Percentiles rank a stretch among this genome's conserved stretches.
Evolutionary conservation across 2,329 filamentous ascomycete species (phyloP).

Genomic region (Phialophora verrucosa): DNA sequence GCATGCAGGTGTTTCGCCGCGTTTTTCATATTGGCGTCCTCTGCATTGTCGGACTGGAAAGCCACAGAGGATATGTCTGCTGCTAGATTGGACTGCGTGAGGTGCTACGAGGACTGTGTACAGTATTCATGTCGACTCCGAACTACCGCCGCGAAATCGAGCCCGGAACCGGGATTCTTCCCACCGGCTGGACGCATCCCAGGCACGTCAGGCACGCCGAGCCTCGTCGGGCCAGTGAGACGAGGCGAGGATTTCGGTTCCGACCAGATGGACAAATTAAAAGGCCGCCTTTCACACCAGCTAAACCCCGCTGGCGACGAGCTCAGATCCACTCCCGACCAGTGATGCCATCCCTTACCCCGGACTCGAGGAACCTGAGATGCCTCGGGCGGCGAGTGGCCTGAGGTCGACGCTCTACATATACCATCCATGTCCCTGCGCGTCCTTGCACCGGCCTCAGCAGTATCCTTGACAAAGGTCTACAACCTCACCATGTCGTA

Average conservation of each 20-base stretch:
- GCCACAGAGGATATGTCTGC: not conserved
- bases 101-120: no score
- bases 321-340: not conserved
- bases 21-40: not conserved
- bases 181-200: not conserved
- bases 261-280: not conserved
- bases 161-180: not conserved
- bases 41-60: not conserved
- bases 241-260: not conserved
- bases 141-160: not conserved
- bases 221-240: not conserved
- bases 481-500: slow-evolving; percentile 11
- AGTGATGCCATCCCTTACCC: slow-evolving; percentile 12
- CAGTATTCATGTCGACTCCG: not conserved
- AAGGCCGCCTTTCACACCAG: not conserved
- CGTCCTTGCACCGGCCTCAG: not conserved
- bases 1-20: not conserved
- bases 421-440: not conserved
- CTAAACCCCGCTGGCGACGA: not conserved
- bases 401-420: not conserved
- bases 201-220: not conserved
- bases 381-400: not conserved
- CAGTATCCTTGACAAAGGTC: not conserved
- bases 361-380: slow-evolving; percentile 1
- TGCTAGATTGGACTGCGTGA: no score